Evolutionary conservation across 1,284 basidiomycete species (phyloP).

Genomic region (Tranzscheliella williamsii): DNA sequence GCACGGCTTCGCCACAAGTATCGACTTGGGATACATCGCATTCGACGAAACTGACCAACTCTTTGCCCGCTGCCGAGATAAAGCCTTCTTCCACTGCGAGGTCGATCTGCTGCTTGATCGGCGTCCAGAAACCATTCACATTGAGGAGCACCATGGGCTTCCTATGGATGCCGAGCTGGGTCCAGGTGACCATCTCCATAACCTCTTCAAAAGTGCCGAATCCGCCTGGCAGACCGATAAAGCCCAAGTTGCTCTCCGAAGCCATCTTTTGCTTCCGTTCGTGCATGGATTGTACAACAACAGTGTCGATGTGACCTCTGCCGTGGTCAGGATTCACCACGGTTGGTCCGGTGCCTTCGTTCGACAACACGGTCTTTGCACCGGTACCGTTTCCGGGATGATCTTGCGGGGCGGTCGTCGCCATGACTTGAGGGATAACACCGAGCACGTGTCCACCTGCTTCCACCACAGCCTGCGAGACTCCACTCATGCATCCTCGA

Average conservation of each 20-base stretch:
- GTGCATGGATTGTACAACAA: conserved; percentile 79
- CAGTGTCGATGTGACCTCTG: conserved; percentile 31
- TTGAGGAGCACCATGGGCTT: conserved; percentile 84
- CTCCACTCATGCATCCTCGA: conserved; percentile 82
- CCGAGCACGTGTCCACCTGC: conserved; percentile 78
- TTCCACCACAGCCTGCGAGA: conserved; percentile 72
- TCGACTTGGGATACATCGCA: conserved; percentile 71
- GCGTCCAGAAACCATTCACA: conserved; percentile 76
- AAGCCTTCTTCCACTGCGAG: conserved; percentile 75
- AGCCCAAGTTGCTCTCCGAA: conserved; percentile 71
- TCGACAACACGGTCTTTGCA: conserved; percentile 18
- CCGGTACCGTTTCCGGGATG: conserved; percentile 37
- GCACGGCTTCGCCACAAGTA: conserved; percentile 63
- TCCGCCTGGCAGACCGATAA: conserved; percentile 85
- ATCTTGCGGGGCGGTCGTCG: conserved; percentile 47
- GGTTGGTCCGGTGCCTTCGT: conserved; percentile 48
- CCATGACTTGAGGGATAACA: conserved; percentile 77
- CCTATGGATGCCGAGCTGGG: conserved; percentile 81
- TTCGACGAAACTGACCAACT: conserved; percentile 62
- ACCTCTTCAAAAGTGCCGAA: conserved; percentile 90
- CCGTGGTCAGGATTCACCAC: conserved; percentile 43
- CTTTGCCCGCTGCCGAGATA: conserved; percentile 47
- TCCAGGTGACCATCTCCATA: conserved; percentile 88
- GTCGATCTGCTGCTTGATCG: conserved; percentile 74
- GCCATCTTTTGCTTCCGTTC: conserved; percentile 89